These are phyloP conservation scores for Sophora flavescens DNA, from an alignment of 306 rosid species.

Conservation along the genomic window DNA sequence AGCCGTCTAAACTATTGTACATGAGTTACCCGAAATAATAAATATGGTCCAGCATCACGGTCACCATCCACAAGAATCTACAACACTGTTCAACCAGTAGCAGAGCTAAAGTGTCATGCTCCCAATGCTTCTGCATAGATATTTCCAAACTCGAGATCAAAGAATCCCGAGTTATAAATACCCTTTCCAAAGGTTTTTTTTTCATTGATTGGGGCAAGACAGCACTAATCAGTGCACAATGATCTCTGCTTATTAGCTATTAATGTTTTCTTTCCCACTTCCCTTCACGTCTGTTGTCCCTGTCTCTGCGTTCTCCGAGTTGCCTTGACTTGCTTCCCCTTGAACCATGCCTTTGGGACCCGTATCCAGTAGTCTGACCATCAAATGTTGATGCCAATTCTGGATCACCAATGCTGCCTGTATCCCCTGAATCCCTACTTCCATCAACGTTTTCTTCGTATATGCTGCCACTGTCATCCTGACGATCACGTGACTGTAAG, in stretches of 20 bases:
- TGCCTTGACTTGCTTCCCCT: slow-evolving; percentile 90
- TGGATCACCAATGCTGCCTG: slow-evolving; percentile 87
- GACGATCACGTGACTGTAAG: slow-evolving; percentile 86
- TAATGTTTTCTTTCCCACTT: slow-evolving; percentile 97
- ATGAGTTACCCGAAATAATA: slow-evolving; percentile 9
- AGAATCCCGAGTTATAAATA: slow-evolving; percentile 1
- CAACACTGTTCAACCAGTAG: slow-evolving; percentile 39
- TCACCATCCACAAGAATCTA: slow-evolving; percentile 21
- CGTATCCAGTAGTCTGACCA: slow-evolving; percentile 73
- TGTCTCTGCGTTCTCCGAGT: slow-evolving; percentile 78
- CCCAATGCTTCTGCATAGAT: slow-evolving; percentile 27
- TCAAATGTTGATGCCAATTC: slow-evolving; percentile 80
- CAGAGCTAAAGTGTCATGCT: slow-evolving; percentile 26
- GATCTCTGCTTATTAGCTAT: slow-evolving; percentile 35
- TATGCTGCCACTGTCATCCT: slow-evolving; percentile 75
- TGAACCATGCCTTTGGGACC: slow-evolving; percentile 84
- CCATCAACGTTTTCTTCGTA: slow-evolving; percentile 89
- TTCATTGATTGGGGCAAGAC: not conserved
- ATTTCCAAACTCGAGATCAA: slow-evolving; percentile 11
- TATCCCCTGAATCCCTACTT: slow-evolving; percentile 91
- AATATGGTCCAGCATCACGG: not conserved
- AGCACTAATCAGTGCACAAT: slow-evolving; percentile 10
- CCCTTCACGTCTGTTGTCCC: slow-evolving; percentile 87
- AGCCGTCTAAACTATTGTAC: slow-evolving; percentile 29
- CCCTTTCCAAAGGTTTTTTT: slow-evolving; percentile 26